Conservation (phyloP, 2,329 filamentous ascomycete species). For the Aspergillus aculeatus region DNA sequence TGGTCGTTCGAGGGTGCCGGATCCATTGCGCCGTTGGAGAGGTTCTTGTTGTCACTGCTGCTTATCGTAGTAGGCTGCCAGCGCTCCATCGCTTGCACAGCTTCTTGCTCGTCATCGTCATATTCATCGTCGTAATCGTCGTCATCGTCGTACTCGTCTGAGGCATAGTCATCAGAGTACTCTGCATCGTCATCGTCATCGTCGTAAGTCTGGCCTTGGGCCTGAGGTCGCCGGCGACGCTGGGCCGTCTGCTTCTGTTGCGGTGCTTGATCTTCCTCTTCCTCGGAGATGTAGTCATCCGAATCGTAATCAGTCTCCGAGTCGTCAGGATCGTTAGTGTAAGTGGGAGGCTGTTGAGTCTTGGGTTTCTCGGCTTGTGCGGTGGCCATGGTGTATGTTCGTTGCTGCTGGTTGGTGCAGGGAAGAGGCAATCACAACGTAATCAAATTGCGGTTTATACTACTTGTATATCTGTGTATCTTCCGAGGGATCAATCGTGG, state of each 20-base stretch:
- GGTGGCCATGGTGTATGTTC: slow-evolving; percentile 16
- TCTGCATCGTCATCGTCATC: slow-evolving; percentile 35
- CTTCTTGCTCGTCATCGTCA: slow-evolving; percentile 30
- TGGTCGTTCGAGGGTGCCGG: background rate
- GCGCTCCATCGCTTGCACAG: slow-evolving; percentile 25
- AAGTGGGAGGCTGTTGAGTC: slow-evolving; percentile 25
- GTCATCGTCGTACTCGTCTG: slow-evolving; percentile 33
- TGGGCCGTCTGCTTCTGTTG: slow-evolving; percentile 17
- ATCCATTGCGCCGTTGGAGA: background rate
- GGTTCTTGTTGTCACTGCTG: background rate
- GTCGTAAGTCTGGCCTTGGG: slow-evolving; percentile 21
- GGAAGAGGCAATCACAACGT: background rate
- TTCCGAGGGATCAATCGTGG: background rate
- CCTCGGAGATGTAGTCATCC: slow-evolving; percentile 30
- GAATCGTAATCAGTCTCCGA: slow-evolving; percentile 29
- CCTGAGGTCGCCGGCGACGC: slow-evolving; percentile 18
- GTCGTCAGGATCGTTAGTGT: slow-evolving; percentile 25
- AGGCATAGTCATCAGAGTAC: slow-evolving; percentile 22
- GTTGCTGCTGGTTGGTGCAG: background rate
- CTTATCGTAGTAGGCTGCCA: slow-evolving; percentile 21
- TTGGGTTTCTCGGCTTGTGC: slow-evolving; percentile 32
- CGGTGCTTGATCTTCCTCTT: slow-evolving; percentile 19
- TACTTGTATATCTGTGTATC: background rate
- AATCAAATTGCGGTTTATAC: background rate
- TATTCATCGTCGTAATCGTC: slow-evolving; percentile 34